Conservation (phyloP, 352 stramenopile species). For the Globisporangium okanoganense region DNA sequence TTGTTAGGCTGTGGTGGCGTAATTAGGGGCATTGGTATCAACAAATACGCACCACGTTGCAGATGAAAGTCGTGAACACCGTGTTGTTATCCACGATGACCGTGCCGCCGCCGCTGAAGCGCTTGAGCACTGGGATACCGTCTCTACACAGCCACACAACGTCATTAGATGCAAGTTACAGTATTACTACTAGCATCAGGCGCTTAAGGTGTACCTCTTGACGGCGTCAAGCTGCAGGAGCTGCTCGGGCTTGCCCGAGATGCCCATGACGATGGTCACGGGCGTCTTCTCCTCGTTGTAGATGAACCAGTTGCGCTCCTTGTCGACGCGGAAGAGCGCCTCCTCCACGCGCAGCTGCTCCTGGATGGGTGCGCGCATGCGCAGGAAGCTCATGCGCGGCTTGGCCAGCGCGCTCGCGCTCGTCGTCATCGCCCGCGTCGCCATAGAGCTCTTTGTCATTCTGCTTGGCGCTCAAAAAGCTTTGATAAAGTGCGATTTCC, state of each 20-base stretch:
- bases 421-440: not conserved
- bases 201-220: constrained; percentile 38
- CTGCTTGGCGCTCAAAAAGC: not conserved
- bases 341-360: constrained; percentile 92
- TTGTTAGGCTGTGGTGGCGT: not conserved
- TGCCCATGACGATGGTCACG: constrained; percentile 93
- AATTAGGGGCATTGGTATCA: not conserved
- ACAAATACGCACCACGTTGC: constrained; percentile 54
- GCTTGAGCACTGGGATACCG: constrained; percentile 86
- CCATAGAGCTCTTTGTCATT: not conserved
- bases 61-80: constrained; percentile 92
- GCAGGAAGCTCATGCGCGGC: constrained; percentile 67
- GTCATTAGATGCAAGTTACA: not conserved
- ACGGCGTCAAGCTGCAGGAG: constrained; percentile 86
- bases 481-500: not conserved
- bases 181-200: not conserved
- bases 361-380: constrained; percentile 63
- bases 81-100: constrained; percentile 96
- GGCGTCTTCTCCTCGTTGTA: constrained; percentile 64
- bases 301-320: constrained; percentile 78
- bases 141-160: constrained; percentile 30
- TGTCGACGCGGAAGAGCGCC: constrained; percentile 89
- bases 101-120: constrained; percentile 96
- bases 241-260: constrained; percentile 92
- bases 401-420: constrained; percentile 20